phyloP scores from a whole-genome alignment of 495 filamentous ascomycete species.

The Podospora sp. region DNA sequence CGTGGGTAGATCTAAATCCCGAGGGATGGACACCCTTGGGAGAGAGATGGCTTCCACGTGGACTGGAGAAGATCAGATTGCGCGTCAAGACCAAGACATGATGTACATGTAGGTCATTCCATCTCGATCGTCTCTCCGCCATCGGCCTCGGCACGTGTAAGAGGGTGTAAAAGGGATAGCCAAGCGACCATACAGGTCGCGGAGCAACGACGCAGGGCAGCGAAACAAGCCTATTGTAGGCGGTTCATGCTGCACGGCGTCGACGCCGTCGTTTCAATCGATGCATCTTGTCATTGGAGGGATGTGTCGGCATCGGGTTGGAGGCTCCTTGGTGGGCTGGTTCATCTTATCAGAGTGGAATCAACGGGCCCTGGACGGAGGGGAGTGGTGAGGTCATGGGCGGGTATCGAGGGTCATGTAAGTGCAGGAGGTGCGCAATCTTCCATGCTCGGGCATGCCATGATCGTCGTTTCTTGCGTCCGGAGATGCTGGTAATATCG shows the following conservation, averaged over 20 bases:
- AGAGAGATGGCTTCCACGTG: not conserved
- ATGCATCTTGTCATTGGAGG: conserved; percentile 1
- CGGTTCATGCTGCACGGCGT: not conserved
- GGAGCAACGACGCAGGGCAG: not conserved
- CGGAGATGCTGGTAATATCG: not conserved
- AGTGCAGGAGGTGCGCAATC: not conserved
- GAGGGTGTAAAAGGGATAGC: no score
- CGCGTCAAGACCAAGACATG: no score
- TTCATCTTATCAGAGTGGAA: not conserved
- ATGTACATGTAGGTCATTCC: no score
- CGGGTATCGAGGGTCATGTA: not conserved
- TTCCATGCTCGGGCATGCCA: not conserved
- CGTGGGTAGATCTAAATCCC: not conserved
- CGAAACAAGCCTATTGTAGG: not conserved
- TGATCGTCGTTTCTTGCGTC: not conserved
- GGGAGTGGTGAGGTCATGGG: not conserved
- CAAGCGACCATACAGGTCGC: no score
- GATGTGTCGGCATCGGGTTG: not conserved
- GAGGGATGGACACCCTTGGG: not conserved
- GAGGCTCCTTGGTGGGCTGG: not conserved
- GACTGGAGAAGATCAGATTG: not conserved
- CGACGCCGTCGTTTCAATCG: not conserved
- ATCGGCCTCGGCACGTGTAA: no score
- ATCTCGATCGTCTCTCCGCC: no score
- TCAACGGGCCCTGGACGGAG: not conserved